Evolutionary conservation across 2,329 filamentous ascomycete species (phyloP), one percentile per base, ranked within the genome.

Genomic region (Stagonosporopsis chrysanthemi): DNA sequence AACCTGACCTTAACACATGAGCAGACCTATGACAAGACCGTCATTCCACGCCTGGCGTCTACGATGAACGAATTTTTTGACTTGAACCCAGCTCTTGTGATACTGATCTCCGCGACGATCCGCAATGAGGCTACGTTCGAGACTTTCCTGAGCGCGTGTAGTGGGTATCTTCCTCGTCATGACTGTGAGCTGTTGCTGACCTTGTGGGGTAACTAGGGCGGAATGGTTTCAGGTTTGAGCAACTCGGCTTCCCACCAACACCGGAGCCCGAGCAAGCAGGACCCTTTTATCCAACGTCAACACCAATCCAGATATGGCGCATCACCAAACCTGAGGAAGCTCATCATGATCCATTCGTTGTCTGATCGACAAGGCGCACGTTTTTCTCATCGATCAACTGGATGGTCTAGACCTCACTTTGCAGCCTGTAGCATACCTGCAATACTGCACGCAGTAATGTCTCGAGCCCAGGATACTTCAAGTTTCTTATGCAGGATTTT

Each of bases 51-150:
- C 1, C 79, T 94, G 23, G 81, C 90, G 2, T 82, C 81, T 3
- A 92, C 90, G 3, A 73, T 93, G 48, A 77, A 82, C 29, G 83
- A 88, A 46, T 77, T 92, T 12, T 84, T 90, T 45, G 78, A 79
- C 1, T 69, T 86, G 51, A 85, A 86, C 60, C 83, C 86, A 2
- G 68, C 70, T 0, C 78, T 87, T 14, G 78, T 84, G 42, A 83
- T 90, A 33, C 77, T 92, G 42, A 87, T 93, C 56, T 84, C 89
- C 4, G 88, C 88, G 17, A 88, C 90, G 0, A 84, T 92, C 62
- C 82, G 91, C 59, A 92, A 92, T 65, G 79, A 82, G 56, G 80
- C 84, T 56, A 93, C 90, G 0, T 90, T 90, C 67, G 80, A 84
- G 59, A 79, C 79, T 6, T 92, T 93, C 71, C 68, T 86, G 60